Evolutionary conservation across 2,329 filamentous ascomycete genomes (phyloP).

Genomic region (Emergomyces orientalis): DNA sequence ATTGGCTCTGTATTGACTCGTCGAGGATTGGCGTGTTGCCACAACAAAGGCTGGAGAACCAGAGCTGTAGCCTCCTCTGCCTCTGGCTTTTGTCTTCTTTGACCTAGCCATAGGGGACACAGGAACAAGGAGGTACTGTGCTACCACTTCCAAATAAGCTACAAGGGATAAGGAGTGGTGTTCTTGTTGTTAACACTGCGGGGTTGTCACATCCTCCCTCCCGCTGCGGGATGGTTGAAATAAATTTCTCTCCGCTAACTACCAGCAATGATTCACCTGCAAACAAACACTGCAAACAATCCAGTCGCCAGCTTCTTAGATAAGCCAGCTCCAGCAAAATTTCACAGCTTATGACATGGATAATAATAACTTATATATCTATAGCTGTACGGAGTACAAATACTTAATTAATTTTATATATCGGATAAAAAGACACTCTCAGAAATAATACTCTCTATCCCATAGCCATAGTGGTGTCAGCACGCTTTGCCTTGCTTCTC

Average conservation of each 20-base stretch:
- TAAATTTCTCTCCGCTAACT: not conserved
- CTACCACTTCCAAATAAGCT: not conserved
- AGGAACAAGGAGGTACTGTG: not conserved
- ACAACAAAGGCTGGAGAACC: not conserved
- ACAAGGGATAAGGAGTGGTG: not conserved
- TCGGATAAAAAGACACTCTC: too few relatives aligned
- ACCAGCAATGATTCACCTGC: not conserved
- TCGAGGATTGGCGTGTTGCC: not conserved
- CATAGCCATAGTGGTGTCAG: not conserved
- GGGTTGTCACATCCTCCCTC: not conserved
- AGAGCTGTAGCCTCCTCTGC: not conserved
- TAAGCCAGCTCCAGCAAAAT: not conserved
- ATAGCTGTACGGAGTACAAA: too few relatives aligned
- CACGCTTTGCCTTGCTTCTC: not conserved
- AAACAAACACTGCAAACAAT: conserved; percentile 7
- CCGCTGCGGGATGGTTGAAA: not conserved
- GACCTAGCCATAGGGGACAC: not conserved
- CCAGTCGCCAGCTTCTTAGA: not conserved
- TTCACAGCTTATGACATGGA: not conserved
- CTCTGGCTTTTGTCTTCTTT: not conserved
- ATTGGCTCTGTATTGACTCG: not conserved
- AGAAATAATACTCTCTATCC: not conserved
- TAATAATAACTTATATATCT: not conserved
- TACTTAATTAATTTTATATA: not conserved
- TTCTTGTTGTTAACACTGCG: not conserved